phyloP scores from a whole-genome alignment of 2,329 filamentous ascomycete species.

The Fulvia fulva region DNA sequence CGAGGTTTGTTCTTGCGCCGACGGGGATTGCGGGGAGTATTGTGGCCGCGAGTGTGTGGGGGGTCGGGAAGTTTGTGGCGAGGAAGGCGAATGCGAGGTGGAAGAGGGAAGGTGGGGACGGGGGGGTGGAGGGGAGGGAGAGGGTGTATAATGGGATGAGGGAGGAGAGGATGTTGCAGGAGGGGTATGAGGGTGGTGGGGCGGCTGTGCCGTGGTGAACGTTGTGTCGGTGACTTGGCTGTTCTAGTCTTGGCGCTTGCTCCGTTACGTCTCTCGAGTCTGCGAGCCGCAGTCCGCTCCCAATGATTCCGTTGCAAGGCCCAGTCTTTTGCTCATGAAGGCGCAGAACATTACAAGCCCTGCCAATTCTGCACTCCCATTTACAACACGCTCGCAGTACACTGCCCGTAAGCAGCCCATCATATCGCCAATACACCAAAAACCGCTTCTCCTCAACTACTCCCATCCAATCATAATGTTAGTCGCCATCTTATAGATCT shows the following conservation, averaged over 20 bases:
- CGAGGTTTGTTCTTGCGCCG: slow-evolving; percentile 41
- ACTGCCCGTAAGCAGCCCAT: no score
- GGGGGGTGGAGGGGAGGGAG: neutral
- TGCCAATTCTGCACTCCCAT: no score
- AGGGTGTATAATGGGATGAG: slow-evolving; percentile 19
- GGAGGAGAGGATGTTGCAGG: slow-evolving; percentile 23
- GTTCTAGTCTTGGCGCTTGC: no score
- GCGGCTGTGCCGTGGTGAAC: slow-evolving; percentile 11
- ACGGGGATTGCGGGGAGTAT: slow-evolving; percentile 38
- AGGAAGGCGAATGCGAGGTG: slow-evolving; percentile 33
- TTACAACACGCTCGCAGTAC: no score
- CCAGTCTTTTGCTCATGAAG: no score
- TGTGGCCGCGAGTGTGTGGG: slow-evolving; percentile 35
- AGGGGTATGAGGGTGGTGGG: slow-evolving; percentile 10
- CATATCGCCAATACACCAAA: no score
- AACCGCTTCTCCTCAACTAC: no score
- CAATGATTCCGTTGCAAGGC: no score
- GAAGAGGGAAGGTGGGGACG: slow-evolving; percentile 22
- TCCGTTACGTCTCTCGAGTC: no score
- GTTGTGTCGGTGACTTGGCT: neutral
- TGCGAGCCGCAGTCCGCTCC: no score
- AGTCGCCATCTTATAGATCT: neutral
- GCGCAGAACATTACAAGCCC: no score
- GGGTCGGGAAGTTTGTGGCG: slow-evolving; percentile 36
- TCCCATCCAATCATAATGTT: no score